Base-by-base conservation (phyloP, 2,329 filamentous ascomycete genomes). In the Monosporascus ibericus region DNA sequence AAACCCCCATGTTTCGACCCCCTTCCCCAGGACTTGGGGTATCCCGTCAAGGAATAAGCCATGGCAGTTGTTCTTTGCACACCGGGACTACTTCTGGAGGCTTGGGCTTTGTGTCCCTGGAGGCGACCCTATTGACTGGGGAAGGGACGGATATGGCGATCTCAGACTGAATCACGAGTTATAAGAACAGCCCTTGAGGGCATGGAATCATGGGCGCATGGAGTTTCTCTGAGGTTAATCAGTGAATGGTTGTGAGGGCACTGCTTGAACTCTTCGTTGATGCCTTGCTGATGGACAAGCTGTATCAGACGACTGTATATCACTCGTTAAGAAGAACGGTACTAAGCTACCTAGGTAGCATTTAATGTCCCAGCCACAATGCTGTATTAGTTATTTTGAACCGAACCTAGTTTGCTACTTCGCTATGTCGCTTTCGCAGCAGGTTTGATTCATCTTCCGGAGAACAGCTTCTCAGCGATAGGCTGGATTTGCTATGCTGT, bases 21-120 rank as follows among this genome's bases (percentile, higher is more conserved):
- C 49, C 55, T 67, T 56, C 44, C 55, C 58, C 54, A 69, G 78
- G 17, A 76, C 86, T 0, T 84, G 85, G 15, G 85, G 70, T 76
- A 81, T 74, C 69, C 85, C 63, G 65, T 79, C 59, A 63, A 69
- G 80, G 69, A 68, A 92, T 62, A 88, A 87, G 68, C 79, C 95
- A n/a, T 96, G 92, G 90, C 84, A 96, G 70, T 74, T 96, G 7
- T 86, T 97, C 65, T 95, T 95, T 69, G 88, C 92, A 1, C 94
- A 99, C 72, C 77, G 94, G 39, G 94, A 99, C 72, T 99, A 99
- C 70, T 97, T 99, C 71, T 95, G 90, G 89, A 80, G 94, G 52
- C 70, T 99, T 50, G 94, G 94, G 0, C 73, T 97, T 34, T 99
- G 94, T 71, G 76, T 96, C 2, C 92, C 92, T 0, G 87, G 87